Evolutionary conservation across 2,329 filamentous ascomycete species (phyloP), one percentile per base, ranked within the genome.

Genomic region (Aspergillus ibericus): DNA sequence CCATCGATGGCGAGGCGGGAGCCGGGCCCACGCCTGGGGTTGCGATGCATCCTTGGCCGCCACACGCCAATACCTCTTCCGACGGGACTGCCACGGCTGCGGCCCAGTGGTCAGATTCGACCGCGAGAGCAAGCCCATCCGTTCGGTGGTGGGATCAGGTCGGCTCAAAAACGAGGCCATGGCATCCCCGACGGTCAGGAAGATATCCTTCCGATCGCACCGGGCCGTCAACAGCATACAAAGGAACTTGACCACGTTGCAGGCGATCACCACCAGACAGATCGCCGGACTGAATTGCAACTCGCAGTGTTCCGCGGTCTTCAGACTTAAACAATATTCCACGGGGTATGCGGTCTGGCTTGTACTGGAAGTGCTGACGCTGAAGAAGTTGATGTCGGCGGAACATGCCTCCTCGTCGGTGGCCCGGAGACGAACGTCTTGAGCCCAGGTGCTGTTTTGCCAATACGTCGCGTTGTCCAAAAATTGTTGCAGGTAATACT

Each of bases 171-270:
- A 72, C 1, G 66, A 70, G 9, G 68, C 64, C 6, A 72, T 49
- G 1, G 70, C 70, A 55, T 72, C 70, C 2, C 70, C 69, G 27
- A 66, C 35, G 2, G 68, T 72, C 20, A 71, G 48, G 34, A 63
- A 52, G 29, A 27, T 50, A 1, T 22, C 56, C 27, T 18, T 51
- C 15, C 25, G 38, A 13, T n/a, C 27, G 20, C 8, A 15, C 4
- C 22, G 22, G 2, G 55, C 57, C 1, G 65, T 40, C 5, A 67
- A 12, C 3, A 61, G 56, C 56, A 66, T 66, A n/a, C 59, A 58
- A 10, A 55, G 16, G 2, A 63, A 22, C 49, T 68, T 68, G 1
- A 58, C 34, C 1, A 56, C 18, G 22, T 54, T 59, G 16, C 53
- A 49, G 1, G 60, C 0, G 15, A 58, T 53, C 10, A 67, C 55